Percentiles rank a stretch among this genome's conserved stretches.
Conservation (phyloP, 345 rosid genomes). For the Citrus unshiu region DNA sequence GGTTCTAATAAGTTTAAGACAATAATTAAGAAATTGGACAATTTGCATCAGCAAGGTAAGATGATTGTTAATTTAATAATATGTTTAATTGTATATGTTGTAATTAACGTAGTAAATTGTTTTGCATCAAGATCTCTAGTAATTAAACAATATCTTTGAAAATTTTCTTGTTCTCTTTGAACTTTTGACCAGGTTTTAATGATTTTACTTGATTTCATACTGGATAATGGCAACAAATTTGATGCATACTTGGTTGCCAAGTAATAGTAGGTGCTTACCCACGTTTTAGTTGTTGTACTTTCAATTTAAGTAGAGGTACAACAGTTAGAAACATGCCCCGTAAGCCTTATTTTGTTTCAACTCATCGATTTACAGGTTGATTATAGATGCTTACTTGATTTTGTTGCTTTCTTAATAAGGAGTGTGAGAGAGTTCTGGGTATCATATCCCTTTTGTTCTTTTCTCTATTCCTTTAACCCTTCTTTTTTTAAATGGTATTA, state of each 20-base stretch:
- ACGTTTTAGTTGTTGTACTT: neutral
- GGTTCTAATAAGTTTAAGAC: constrained; percentile 30
- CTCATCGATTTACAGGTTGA: too few relatives aligned
- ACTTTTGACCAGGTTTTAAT: neutral
- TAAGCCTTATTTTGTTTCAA: neutral
- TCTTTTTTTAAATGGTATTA: neutral
- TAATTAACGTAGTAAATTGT: neutral
- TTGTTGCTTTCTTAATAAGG: too few relatives aligned
- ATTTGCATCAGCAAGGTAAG: constrained; percentile 35
- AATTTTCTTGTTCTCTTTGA: neutral
- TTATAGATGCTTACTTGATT: too few relatives aligned
- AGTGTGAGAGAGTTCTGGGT: too few relatives aligned
- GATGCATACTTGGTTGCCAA: neutral
- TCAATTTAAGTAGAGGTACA: neutral
- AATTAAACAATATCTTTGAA: neutral
- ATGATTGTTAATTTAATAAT: neutral
- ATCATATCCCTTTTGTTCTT: neutral
- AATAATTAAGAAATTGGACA: constrained; percentile 30
- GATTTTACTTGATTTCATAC: neutral
- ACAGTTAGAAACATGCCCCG: neutral
- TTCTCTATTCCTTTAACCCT: neutral
- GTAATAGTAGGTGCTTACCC: neutral
- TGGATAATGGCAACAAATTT: neutral
- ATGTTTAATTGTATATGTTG: neutral
- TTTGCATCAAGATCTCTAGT: neutral